Base-by-base conservation (phyloP, 441 rosid genomes). In the Daphne laureola region DNA sequence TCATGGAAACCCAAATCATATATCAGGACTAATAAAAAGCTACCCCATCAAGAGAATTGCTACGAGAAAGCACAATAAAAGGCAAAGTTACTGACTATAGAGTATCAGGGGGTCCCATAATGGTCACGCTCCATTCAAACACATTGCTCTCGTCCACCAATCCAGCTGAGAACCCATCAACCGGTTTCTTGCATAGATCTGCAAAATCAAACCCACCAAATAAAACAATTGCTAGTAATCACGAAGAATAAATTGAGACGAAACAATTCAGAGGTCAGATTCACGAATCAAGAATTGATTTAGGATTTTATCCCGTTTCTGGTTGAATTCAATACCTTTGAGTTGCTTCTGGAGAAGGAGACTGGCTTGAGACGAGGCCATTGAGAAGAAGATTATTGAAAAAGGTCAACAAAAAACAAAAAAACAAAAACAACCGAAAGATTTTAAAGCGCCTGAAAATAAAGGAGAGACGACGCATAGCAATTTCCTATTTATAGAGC, bases 151-250 rank as follows among this genome's bases (percentile, higher is more conserved):
- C 90, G 54, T 83, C 90, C 21, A 80, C 79, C 65, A 83, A 43
- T 48, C 90, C 90, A 40, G 90, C 79, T 35, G 90, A 83, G 76
- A 83, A 83, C 14, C 90, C 90, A 68, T 81, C 82, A 36, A 83
- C 90, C 1, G 90, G 90, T 58, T 80, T 69, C 70, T 71, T 83
- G 55, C 90, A 83, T 53, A 83, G 90, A 83, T 83, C 90, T 83
- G 79, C 59, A 59, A 45, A 31, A 31, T 31, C 38, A 38, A 44
- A 17, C 65, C 48, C 65, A 77, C 73, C 67, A 59, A 59, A 66
- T 48, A 59, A 62, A 58, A 70, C 38, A 31, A 31, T 31, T 2
- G n/a, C n/a, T n/a, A 31, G 4, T 11, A 31, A 31, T 9, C 38
- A 31, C 38, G 38, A 31, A 31, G 38, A 31, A 2, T 1, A 11